Evolutionary conservation across 2,329 filamentous ascomycete species (phyloP), one percentile per base, ranked within the genome.

Genomic region (Leptographium radiaticola): DNA sequence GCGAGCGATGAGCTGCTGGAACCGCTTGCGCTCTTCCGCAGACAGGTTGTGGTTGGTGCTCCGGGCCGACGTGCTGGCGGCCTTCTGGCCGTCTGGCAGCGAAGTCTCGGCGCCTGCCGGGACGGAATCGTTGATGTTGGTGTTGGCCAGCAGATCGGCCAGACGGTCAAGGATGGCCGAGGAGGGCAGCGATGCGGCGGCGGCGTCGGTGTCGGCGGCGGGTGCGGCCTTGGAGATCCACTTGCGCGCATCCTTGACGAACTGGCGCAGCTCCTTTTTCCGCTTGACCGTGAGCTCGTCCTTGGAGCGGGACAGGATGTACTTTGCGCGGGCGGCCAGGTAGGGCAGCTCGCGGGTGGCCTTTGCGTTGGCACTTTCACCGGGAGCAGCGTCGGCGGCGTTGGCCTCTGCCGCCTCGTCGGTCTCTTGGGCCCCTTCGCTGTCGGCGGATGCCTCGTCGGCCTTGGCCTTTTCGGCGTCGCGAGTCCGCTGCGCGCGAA

Each of bases 191-290:
- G 33, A 40, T 20, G 34, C 18, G 1, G 38, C n/a, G 10, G 20
- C 44, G 2, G 15, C 18, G 2, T 12, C 34, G 2, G 34, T 30
- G n/a, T 16, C 25, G 44, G 10, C 44, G 39, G 39, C 42, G 46
- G 57, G 57, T 53, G 67, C 62, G 55, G 78, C 73, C 54, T 77
- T 75, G 52, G 76, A 72, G 49, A 91, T 73, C 46, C 85, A 77
- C 47, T 76, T 75, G 62, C 80, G 80, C 47, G 87, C 75, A 31
- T 78, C 74, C 61, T 77, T 77, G 56, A 84, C 73, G 70, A 94
- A 87, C n/a, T 76, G 71, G 51, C 89, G 85, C 53, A 94, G 75
- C 53, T 83, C 77, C 64, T 84, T 81, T 73, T 91, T 93, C 65
- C 84, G 81, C 65, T 83, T 85, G 53, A 80, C 86, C 36, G 77